Evolutionary conservation across 352 stramenopile genomes (phyloP).

Genomic region (Phytophthora pseudosyringae): DNA sequence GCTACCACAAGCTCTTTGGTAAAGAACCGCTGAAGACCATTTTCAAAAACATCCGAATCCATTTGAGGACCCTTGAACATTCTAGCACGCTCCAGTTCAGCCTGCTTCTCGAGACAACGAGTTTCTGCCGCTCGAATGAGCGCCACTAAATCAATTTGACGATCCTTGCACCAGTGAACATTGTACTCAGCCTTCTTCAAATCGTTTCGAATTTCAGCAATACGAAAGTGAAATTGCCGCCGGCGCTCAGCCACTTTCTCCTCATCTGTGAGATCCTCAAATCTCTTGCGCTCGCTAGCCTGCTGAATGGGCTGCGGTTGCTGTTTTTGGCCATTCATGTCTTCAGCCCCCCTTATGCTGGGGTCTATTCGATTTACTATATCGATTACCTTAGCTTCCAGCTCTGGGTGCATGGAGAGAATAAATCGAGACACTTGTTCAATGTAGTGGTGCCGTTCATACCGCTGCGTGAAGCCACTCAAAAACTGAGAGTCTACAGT

Average conservation of each 20-base stretch:
- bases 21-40: constrained; percentile 75
- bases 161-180: constrained; percentile 76
- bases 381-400: constrained; percentile 53
- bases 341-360: neutral
- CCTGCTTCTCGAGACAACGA: constrained; percentile 83
- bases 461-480: constrained; percentile 85
- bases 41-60: constrained; percentile 81
- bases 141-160: constrained; percentile 70
- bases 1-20: constrained; percentile 77
- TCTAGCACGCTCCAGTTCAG: constrained; percentile 68
- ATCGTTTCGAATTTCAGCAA: constrained; percentile 60
- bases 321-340: constrained; percentile 1
- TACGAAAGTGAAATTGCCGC: constrained; percentile 82
- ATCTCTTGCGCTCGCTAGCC: constrained; percentile 29
- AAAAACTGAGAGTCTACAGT: constrained; percentile 81
- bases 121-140: constrained; percentile 70
- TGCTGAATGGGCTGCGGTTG: constrained; percentile 16
- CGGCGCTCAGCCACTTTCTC: constrained; percentile 60
- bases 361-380: constrained; percentile 42
- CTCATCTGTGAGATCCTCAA: constrained; percentile 58
- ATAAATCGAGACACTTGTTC: constrained; percentile 71
- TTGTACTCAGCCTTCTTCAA: constrained; percentile 78
- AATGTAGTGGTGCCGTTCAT: constrained; percentile 77
- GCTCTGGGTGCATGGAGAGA: constrained; percentile 51
- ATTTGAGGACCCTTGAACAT: constrained; percentile 78